Percentiles rank a stretch among this genome's conserved stretches.
Conservation (phyloP, 2,329 filamentous ascomycete species). For the Clonostachys byssicola region DNA sequence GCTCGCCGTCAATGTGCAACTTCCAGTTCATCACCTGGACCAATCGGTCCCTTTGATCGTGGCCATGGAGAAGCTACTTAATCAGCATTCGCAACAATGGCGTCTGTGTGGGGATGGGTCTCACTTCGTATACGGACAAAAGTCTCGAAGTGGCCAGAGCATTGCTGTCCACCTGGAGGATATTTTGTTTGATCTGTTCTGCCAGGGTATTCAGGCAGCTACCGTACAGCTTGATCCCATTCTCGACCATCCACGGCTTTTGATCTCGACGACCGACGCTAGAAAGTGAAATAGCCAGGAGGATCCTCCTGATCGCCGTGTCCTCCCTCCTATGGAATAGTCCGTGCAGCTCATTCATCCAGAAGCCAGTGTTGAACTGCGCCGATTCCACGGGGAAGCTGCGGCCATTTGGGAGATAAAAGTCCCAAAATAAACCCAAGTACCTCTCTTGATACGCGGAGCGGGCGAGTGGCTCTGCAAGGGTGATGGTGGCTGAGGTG, state of each 20-base stretch:
- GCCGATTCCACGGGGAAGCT: background rate
- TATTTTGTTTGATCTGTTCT: background rate
- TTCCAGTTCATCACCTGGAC: background rate
- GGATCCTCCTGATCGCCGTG: background rate
- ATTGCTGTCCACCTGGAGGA: background rate
- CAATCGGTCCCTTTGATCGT: background rate
- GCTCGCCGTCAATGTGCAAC: background rate
- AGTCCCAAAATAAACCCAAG: background rate
- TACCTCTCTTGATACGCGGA: background rate
- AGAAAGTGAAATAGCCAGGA: background rate
- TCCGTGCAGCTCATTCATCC: background rate
- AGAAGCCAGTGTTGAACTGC: background rate
- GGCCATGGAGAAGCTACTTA: background rate
- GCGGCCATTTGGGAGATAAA: background rate
- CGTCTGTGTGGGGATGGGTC: background rate
- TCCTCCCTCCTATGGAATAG: background rate
- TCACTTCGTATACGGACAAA: background rate
- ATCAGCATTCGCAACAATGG: background rate
- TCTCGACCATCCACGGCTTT: background rate
- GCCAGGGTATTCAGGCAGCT: background rate
- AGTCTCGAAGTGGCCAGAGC: background rate
- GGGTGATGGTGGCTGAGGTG: background rate
- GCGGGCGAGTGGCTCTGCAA: background rate
- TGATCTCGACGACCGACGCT: background rate
- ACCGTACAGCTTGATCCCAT: background rate